Base-by-base conservation (phyloP, 1,284 basidiomycete species). In the Microbotryomycetes sp. region DNA sequence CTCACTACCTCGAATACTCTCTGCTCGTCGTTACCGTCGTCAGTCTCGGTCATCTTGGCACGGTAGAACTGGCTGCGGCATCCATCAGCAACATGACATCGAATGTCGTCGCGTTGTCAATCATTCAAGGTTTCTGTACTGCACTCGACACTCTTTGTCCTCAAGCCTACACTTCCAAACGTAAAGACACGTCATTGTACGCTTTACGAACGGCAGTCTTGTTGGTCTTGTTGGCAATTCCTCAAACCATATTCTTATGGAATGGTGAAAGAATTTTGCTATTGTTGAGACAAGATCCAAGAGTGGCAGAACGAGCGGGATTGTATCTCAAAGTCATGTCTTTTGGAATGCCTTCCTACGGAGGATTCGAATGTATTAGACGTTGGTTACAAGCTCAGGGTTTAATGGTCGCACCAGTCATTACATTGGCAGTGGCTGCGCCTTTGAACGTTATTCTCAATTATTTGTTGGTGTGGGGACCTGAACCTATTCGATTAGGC, bases 301-400 rank as follows among this genome's bases (percentile, higher is more conserved):
- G 88, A 62, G 89, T 98, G 3, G 89, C 93, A 0, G 79, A 78
- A 46, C 81, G 87, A 6, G 92, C 92, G 0, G 83, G 83, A 0
- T 63, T 84, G 3, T 97, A 72, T 58, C 56, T 72, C 25, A 60
- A 58, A 49, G 67, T 62, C 78, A 80, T 90, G 6, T 84, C 84
- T 0, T 75, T 93, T 15, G 91, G 91, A 57, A 80, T 97, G 28
- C 94, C 94, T 12, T 92, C 89, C 0, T 97, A 94, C 75, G 82
- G 85, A 1, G 78, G 74, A 12, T 74, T 68, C 50, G 73, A 69
- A 64, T 66, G 68, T 49, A 69, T 57, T 56, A 87, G 86, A 29
- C 86, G 89, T 28, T 94, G 92, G 75, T 89, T 93, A 71, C 90
- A 93, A 75, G 87, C 88, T 2, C 66, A 73, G 84, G 87, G 88